Evolutionary conservation across 2,329 filamentous ascomycete species (phyloP), one percentile per base, ranked within the genome.

Genomic region (Sporothrix brasiliensis): DNA sequence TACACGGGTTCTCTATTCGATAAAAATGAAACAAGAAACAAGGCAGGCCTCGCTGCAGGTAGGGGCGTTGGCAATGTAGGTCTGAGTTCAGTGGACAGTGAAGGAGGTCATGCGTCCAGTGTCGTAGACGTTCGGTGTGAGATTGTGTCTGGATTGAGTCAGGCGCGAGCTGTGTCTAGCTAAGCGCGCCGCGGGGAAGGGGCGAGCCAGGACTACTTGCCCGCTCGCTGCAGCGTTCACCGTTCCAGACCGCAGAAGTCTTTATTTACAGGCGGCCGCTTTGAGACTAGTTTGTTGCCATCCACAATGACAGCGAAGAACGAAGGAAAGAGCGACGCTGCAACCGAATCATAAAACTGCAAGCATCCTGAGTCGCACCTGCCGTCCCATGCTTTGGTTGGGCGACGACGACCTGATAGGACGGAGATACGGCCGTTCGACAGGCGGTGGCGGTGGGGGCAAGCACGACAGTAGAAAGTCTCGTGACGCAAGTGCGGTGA

Each of bases 231-330:
- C 61, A n/a, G 24, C 19, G 6, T 9, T 9, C 7, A 16, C 16
- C 49, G 14, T 3, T 49, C 19, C 49, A 50, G 19, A n/a, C 19
- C 49, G 24, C 41, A 39, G 60, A 61, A 53, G 68, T 41, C 61
- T 54, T 70, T 70, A 68, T 72, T 72, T 67, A 70, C 71, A 53
- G 66, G 66, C 53, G 44, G 60, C 66, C 34, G 56, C 34, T 69
- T 69, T 24, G 30, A 30, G 69, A 60, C 66, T 70, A 72, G 71
- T n/a, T 16, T 19, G 19, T n/a, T 44, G 41, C 11, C 41, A 44
- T 13, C 41, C 11, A 14, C 10, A 52, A 54, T 19, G 27, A 30
- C 10, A 6, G 27, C 16, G 24, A n/a, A 16, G 30, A 52, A 44
- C 19, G 5, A 47, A 24, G 50, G 16, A 56, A 27, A 54, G 9